Evolutionary conservation across 2,329 filamentous ascomycete species (phyloP).

Genomic region (Xylariaceae sp.): DNA sequence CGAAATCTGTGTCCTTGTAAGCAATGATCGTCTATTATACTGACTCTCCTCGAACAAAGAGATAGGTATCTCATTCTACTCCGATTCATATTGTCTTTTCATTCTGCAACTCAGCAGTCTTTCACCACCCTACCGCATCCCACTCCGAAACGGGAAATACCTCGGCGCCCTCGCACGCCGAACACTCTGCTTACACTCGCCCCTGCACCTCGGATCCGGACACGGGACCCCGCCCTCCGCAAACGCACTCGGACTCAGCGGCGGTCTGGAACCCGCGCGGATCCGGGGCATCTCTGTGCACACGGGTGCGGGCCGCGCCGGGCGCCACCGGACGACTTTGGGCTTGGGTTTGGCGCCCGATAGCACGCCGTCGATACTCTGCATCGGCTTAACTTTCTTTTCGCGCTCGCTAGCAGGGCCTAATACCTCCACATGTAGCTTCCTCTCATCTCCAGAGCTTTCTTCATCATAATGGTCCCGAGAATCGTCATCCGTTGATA

Average conservation of each 20-base stretch:
- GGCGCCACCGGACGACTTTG: not conserved
- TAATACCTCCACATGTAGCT: not conserved
- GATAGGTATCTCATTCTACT: too few relatives aligned
- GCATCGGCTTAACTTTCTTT: not conserved
- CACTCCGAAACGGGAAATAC: constrained; percentile 22
- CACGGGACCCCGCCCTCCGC: constrained; percentile 10
- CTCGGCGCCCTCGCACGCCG: constrained; percentile 3
- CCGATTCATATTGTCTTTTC: too few relatives aligned
- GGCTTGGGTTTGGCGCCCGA: not conserved
- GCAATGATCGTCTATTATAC: too few relatives aligned
- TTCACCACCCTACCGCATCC: not conserved
- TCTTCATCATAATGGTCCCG: too few relatives aligned
- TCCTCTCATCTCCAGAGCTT: not conserved
- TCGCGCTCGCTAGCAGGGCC: not conserved
- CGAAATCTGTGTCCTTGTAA: too few relatives aligned
- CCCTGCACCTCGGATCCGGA: not conserved
- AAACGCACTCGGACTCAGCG: constrained; percentile 26
- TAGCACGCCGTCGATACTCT: not conserved
- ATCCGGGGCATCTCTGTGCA: constrained; percentile 21
- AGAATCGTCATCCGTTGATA: not conserved
- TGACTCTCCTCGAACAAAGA: too few relatives aligned
- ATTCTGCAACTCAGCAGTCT: too few relatives aligned
- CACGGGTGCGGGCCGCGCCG: not conserved
- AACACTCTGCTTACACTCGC: not conserved
- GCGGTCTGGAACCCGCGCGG: constrained; percentile 24